phyloP scores from a whole-genome alignment of 371 early-diverging fungal species.

The Actinomucor elegans region DNA sequence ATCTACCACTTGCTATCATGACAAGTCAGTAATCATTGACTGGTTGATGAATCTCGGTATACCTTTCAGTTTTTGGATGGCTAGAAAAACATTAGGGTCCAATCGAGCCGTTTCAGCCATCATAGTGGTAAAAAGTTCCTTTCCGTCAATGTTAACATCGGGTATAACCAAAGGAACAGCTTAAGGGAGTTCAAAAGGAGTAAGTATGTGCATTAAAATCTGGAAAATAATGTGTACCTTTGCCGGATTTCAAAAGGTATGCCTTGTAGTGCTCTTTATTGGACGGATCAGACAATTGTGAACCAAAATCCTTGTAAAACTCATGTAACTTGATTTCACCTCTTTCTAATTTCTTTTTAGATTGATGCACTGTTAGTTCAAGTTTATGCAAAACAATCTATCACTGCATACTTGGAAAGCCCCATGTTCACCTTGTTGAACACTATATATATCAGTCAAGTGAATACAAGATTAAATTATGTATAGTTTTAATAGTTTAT shows the following conservation, averaged over 20 bases:
- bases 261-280: slow-evolving; percentile 54
- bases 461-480: no score
- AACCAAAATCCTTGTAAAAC: slow-evolving; percentile 69
- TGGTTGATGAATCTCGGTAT: neutral
- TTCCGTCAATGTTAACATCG: slow-evolving; percentile 58
- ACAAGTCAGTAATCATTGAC: neutral
- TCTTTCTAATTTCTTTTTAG: slow-evolving; percentile 65
- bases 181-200: slow-evolving; percentile 1
- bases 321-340: slow-evolving; percentile 63
- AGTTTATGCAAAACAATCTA: neutral
- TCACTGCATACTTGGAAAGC: slow-evolving; percentile 77
- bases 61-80: slow-evolving; percentile 57
- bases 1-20: slow-evolving; percentile 46
- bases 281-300: slow-evolving; percentile 58
- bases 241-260: slow-evolving; percentile 48
- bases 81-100: slow-evolving; percentile 54
- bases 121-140: slow-evolving; percentile 68
- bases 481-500: neutral
- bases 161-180: slow-evolving; percentile 36
- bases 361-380: no score
- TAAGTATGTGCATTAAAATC: neutral
- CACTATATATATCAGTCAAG: no score
- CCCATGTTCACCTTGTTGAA: slow-evolving; percentile 55
- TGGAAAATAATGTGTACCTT: slow-evolving; percentile 38
- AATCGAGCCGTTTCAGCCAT: slow-evolving; percentile 63